Evolutionary conservation across 2,329 filamentous ascomycete genomes (phyloP), one percentile per base, ranked within the genome.

Genomic region (Samsoniella hepiali): DNA sequence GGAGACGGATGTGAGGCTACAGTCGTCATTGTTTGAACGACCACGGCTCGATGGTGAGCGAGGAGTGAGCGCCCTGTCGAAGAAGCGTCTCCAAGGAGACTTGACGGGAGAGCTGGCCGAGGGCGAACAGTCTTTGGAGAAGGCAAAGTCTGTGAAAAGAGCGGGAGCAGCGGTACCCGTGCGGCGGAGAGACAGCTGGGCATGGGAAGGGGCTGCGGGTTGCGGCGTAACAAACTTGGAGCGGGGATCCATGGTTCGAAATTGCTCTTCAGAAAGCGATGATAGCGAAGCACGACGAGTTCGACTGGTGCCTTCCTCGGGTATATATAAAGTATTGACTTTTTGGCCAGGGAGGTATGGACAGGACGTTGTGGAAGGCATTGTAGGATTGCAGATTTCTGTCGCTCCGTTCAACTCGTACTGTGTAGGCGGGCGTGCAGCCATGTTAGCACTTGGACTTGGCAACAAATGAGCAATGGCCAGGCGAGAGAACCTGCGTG

Each of bases 341-440:
- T 84, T 84, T 75, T 97, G 94, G 15, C 94, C 94, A 3, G 94
- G 94, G 32, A 97, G 83, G 67, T 94, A 87, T 42, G 94, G 93
- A 72, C 94, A 98, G 50, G 84, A 78, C 2, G 86, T 93, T 1
- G 93, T 97, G 11, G 84, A 88, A 22, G 90, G 89, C 69, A 90
- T 81, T 2, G 85, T 78, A 34, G 88, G 80, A 73, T 97, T 91
- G 73, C 91, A 87, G 58, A 85, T 87, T 75, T 97, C 93, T 40
- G 87, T 81, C 55, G 89, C 87, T 68, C 89, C 88, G 75, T 97
- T 88, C 49, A 97, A 76, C 73, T 93, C 87, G 76, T 97, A 97
- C 91, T 96, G 73, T 60, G 66, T n/a, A 54, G 59, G 63, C 66
- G 67, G 31, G 58, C 34, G 32, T 27, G 11, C n/a, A 47, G 38